Conservation (phyloP, 1,139 yeast genomes). For the Yamadazyma aaseri region DNA sequence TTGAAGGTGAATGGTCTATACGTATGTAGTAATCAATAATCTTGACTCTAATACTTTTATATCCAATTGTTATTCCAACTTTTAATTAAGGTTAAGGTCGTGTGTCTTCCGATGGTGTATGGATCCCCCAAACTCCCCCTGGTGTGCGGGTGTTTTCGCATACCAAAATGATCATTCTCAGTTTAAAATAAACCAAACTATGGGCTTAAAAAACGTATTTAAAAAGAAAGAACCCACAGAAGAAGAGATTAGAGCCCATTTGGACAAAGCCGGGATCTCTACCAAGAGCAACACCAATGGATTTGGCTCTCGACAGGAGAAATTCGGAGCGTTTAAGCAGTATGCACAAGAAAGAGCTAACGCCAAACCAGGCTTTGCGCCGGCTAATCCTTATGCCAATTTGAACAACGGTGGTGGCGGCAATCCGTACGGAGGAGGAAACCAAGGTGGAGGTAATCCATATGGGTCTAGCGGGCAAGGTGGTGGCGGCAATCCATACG, state of each 20-base stretch:
- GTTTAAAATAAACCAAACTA: constrained; percentile 13
- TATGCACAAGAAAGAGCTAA: constrained; percentile 53
- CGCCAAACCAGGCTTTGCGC: constrained; percentile 45
- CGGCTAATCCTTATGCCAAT: constrained; percentile 46
- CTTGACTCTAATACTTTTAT: no score
- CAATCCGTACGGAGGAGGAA: constrained; percentile 28
- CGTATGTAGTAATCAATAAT: no score
- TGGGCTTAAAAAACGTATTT: constrained; percentile 55
- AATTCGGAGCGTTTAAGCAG: constrained; percentile 64
- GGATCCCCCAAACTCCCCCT: no score
- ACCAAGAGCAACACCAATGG: constrained; percentile 37
- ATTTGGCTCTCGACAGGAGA: constrained; percentile 38
- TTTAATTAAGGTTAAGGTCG: no score
- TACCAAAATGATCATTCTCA: no score
- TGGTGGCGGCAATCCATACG: not conserved
- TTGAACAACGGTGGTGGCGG: constrained; percentile 21
- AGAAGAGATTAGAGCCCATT: constrained; percentile 49
- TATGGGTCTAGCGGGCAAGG: not conserved
- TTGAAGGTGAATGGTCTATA: no score
- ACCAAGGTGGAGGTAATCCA: not conserved
- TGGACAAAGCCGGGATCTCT: constrained; percentile 53
- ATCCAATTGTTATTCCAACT: no score
- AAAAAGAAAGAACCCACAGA: constrained; percentile 63
- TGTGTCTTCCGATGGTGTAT: no score
- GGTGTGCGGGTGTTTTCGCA: no score